Percentiles rank a stretch among this genome's conserved stretches.
These are phyloP conservation scores for Calocybe indica DNA, from an alignment of 768 basidiomycete genomes.

Conservation along the genomic window DNA sequence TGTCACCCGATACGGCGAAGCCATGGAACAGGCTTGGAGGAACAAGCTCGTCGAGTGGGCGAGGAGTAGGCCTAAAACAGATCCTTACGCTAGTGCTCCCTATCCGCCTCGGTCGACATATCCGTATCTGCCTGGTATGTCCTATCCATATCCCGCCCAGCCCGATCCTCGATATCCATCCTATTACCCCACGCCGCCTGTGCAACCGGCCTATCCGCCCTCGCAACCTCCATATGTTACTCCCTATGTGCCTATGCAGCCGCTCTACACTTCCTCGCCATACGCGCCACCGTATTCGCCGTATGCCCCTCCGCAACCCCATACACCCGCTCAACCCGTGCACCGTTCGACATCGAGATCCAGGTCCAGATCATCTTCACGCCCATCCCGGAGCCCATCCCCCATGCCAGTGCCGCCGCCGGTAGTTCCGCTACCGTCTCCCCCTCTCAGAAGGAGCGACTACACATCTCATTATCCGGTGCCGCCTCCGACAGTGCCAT, in stretches of 20 bases:
- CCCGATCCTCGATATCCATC: too few relatives aligned
- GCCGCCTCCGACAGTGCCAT: too few relatives aligned
- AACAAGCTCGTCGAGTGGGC: conserved; percentile 14
- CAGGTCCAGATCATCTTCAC: not conserved
- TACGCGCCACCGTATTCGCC: too few relatives aligned
- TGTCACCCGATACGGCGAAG: conserved; percentile 35
- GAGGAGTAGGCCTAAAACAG: not conserved
- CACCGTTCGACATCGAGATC: too few relatives aligned
- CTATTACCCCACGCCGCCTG: too few relatives aligned
- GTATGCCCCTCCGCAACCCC: too few relatives aligned
- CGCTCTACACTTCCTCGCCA: too few relatives aligned
- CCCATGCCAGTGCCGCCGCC: not conserved
- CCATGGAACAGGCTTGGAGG: conserved; percentile 22
- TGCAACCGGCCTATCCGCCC: not conserved
- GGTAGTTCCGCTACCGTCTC: not conserved
- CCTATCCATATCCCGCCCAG: too few relatives aligned
- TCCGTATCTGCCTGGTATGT: too few relatives aligned
- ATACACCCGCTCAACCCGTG: too few relatives aligned
- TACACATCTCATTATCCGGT: not conserved
- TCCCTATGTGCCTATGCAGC: too few relatives aligned
- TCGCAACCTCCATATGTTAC: not conserved
- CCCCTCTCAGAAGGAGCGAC: not conserved
- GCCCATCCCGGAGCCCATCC: not conserved
- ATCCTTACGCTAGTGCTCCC: not conserved
- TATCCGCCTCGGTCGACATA: too few relatives aligned